These are phyloP conservation scores for Ceratocystis destructans DNA, from an alignment of 2,329 filamentous ascomycete species.

Conservation along the genomic window DNA sequence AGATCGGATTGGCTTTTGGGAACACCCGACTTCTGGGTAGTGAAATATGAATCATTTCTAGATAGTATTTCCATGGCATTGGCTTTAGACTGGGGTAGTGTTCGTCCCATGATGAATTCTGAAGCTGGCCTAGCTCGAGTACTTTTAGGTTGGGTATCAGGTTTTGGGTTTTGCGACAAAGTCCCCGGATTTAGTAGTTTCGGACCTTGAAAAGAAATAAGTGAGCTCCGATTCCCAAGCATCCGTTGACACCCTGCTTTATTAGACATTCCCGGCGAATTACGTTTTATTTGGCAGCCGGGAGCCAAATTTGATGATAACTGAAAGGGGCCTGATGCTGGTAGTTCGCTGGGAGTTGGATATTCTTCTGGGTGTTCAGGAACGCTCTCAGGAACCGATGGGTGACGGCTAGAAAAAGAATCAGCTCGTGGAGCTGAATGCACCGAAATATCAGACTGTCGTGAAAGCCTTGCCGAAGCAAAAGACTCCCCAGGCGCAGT, in stretches of 20 bases:
- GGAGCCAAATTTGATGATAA: neutral
- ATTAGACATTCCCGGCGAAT: neutral
- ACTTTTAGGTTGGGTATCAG: neutral
- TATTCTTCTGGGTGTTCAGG: neutral
- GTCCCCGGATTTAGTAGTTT: neutral
- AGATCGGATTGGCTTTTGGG: neutral
- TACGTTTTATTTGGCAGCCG: neutral
- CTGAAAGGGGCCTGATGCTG: no score
- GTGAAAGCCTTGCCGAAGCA: neutral
- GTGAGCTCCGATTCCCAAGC: neutral
- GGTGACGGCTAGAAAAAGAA: neutral
- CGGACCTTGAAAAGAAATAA: neutral
- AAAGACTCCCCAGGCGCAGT: neutral
- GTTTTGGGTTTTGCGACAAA: neutral
- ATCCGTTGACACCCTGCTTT: neutral
- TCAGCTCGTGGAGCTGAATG: neutral
- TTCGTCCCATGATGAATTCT: neutral
- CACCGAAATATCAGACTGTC: neutral
- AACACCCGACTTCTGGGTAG: neutral
- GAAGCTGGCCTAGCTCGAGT: neutral
- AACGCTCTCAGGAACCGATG: neutral
- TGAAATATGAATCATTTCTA: neutral
- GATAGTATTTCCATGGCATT: neutral
- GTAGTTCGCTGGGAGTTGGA: neutral
- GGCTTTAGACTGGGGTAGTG: neutral